Evolutionary conservation across 2,329 filamentous ascomycete genomes (phyloP).

Genomic region (Trichophyton simii): DNA sequence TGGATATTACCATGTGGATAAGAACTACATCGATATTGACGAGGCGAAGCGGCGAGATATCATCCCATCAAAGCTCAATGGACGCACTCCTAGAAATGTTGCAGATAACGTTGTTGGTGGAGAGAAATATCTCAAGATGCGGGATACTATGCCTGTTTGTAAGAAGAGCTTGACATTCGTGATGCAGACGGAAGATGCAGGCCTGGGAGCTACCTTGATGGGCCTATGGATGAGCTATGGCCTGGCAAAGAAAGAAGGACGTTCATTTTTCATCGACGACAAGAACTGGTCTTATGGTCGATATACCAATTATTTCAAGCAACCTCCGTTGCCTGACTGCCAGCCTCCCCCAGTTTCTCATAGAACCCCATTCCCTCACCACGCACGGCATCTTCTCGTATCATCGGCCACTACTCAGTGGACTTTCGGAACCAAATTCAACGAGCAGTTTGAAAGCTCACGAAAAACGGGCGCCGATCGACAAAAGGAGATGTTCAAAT

Average conservation of each 20-base stretch:
- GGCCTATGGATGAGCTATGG: slow-evolving; percentile 75
- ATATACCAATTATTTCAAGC: slow-evolving; percentile 59
- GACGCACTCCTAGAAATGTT: background rate
- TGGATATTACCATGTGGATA: slow-evolving; percentile 50
- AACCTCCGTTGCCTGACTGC: slow-evolving; percentile 54
- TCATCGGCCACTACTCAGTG: slow-evolving; percentile 54
- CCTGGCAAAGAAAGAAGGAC: slow-evolving; percentile 58
- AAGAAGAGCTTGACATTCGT: slow-evolving; percentile 63
- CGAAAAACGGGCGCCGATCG: slow-evolving; percentile 40
- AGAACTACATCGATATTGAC: slow-evolving; percentile 59
- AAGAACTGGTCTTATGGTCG: slow-evolving; percentile 69
- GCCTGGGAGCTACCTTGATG: slow-evolving; percentile 64
- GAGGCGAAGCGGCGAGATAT: slow-evolving; percentile 57
- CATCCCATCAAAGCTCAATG: slow-evolving; percentile 34
- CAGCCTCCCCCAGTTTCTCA: slow-evolving; percentile 59
- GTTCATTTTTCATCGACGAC: slow-evolving; percentile 76
- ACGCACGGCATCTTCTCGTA: slow-evolving; percentile 61
- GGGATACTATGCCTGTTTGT: slow-evolving; percentile 42
- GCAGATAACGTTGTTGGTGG: slow-evolving; percentile 24
- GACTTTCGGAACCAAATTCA: slow-evolving; percentile 51
- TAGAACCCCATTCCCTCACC: slow-evolving; percentile 67
- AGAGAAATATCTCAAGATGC: slow-evolving; percentile 15
- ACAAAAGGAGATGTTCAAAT: slow-evolving; percentile 51
- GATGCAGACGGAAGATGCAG: slow-evolving; percentile 60
- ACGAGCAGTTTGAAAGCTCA: slow-evolving; percentile 40